These are phyloP conservation scores for Filobasidium floriforme DNA, from an alignment of 768 basidiomycete species.

Conservation along the genomic window DNA sequence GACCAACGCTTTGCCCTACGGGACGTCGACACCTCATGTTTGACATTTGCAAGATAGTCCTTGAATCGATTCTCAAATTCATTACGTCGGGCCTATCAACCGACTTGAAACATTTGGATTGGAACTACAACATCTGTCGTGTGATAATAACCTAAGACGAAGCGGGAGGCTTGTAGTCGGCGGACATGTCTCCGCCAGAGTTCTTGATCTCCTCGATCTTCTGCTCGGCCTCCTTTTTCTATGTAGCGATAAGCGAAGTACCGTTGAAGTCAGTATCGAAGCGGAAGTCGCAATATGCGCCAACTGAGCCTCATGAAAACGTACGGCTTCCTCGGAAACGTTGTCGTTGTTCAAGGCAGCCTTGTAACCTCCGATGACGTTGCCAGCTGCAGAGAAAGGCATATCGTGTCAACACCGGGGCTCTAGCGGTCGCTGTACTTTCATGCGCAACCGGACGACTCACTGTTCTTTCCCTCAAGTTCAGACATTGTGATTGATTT, in stretches of 20 bases:
- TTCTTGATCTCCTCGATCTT: slow-evolving; percentile 6
- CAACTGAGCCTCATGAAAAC: no score
- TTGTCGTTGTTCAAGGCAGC: slow-evolving; percentile 2
- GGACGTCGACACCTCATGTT: no score
- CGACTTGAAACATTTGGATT: no score
- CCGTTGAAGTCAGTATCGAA: neutral
- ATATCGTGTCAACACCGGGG: neutral
- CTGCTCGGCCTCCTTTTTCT: slow-evolving; percentile 4
- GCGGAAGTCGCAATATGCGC: neutral
- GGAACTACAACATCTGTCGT: no score
- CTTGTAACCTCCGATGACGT: slow-evolving; percentile 9
- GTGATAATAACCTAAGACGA: no score
- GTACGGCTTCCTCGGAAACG: slow-evolving; percentile 5
- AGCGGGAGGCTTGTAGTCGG: slow-evolving; percentile 3
- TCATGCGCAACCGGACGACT: neutral
- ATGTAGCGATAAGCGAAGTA: neutral
- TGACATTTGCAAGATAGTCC: no score
- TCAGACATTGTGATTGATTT: slow-evolving; percentile 2
- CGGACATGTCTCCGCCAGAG: slow-evolving; percentile 6
- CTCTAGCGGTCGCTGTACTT: neutral
- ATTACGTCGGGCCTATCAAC: no score
- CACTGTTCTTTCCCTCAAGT: neutral
- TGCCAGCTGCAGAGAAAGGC: neutral
- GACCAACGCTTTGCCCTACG: no score
- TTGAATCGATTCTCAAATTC: no score